These are phyloP conservation scores for Scortechinia acanthostroma DNA, from an alignment of 2,329 filamentous ascomycete species.

Conservation along the genomic window DNA sequence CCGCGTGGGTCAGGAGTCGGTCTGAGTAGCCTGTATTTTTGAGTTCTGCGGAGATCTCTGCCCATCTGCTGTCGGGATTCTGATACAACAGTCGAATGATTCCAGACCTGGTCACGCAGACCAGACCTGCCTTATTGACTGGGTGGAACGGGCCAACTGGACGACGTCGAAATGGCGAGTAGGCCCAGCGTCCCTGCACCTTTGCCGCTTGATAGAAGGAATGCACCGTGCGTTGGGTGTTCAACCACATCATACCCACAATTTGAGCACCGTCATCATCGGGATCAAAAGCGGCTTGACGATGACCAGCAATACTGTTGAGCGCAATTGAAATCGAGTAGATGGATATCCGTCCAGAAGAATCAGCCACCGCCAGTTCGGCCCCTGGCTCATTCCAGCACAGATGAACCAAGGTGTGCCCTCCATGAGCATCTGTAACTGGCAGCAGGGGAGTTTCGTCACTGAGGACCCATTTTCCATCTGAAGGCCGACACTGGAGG, in stretches of 20 bases:
- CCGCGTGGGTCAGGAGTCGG: background rate
- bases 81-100: background rate
- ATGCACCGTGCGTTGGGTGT: background rate
- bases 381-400: background rate
- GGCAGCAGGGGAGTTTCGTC: background rate
- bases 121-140: background rate
- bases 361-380: background rate
- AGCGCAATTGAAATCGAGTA: slow-evolving; percentile 1
- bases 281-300: background rate
- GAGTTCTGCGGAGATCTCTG: background rate
- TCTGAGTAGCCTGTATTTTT: background rate
- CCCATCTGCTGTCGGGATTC: background rate
- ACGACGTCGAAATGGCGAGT: background rate
- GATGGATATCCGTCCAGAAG: background rate
- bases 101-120: background rate
- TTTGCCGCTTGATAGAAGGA: background rate
- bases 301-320: background rate
- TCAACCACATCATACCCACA: slow-evolving; percentile 1
- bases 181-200: background rate
- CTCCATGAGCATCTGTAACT: background rate
- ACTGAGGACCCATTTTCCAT: background rate
- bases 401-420: background rate
- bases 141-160: background rate
- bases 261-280: background rate
- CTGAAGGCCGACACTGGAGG: background rate